Percentiles rank a stretch among this genome's conserved stretches.
Conservation (phyloP, 129 eudicot genomes). For the Erigeron canadensis region DNA sequence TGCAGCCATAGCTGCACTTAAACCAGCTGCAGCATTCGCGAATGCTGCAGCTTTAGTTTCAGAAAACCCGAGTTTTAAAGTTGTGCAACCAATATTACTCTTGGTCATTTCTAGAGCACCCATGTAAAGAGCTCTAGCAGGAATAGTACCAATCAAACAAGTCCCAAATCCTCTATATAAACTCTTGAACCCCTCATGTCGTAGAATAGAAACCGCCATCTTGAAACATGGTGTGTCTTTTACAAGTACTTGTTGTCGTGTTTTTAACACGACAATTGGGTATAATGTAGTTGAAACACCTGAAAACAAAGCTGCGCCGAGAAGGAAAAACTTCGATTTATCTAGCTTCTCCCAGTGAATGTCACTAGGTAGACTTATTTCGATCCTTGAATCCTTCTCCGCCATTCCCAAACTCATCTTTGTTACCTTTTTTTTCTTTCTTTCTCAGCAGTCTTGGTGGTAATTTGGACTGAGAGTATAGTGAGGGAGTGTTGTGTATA, state of each 20-base stretch:
- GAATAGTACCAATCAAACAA: slow-evolving; percentile 71
- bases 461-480: slow-evolving; percentile 8
- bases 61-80: slow-evolving; percentile 44
- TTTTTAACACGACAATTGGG: slow-evolving; percentile 67
- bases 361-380: slow-evolving; percentile 71
- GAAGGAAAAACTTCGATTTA: slow-evolving; percentile 78
- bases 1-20: slow-evolving; percentile 65
- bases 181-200: slow-evolving; percentile 60
- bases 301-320: slow-evolving; percentile 75
- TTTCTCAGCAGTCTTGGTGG: neutral
- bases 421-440: neutral
- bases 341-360: slow-evolving; percentile 88
- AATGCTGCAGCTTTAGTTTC: slow-evolving; percentile 47
- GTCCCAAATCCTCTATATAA: slow-evolving; percentile 85
- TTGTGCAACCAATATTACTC: slow-evolving; percentile 47
- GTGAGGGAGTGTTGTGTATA: slow-evolving; percentile 9
- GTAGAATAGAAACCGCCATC: slow-evolving; percentile 49
- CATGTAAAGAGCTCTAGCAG: slow-evolving; percentile 86
- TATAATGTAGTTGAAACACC: slow-evolving; percentile 71
- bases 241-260: slow-evolving; percentile 64
- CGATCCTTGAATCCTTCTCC: slow-evolving; percentile 45
- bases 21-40: slow-evolving; percentile 61
- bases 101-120: slow-evolving; percentile 71
- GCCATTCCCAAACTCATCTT: slow-evolving; percentile 66
- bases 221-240: slow-evolving; percentile 44